These are phyloP conservation scores for Penicillium sp. DNA, from an alignment of 2,329 filamentous ascomycete genomes.

Conservation along the genomic window DNA sequence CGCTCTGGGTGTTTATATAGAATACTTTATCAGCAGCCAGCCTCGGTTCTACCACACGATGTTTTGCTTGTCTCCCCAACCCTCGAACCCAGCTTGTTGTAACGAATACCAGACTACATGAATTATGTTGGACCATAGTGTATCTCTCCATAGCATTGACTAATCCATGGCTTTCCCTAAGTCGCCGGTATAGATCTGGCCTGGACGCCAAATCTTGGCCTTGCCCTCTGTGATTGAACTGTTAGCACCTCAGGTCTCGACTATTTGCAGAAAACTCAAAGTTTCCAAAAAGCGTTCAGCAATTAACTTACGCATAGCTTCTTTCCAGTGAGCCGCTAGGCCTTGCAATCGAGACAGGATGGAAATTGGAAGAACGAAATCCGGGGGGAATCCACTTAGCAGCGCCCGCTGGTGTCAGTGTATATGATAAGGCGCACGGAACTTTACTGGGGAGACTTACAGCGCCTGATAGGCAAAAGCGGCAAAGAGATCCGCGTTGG, in stretches of 20 bases:
- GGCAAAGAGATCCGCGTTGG: constrained; percentile 4
- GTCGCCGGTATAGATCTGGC: background rate
- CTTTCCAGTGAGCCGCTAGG: constrained; percentile 2
- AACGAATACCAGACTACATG: too few relatives aligned
- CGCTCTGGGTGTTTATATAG: too few relatives aligned
- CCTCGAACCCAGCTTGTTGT: too few relatives aligned
- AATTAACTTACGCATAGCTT: background rate
- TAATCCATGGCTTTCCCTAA: background rate
- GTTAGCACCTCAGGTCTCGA: background rate
- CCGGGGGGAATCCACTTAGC: background rate
- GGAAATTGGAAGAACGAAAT: constrained; percentile 3
- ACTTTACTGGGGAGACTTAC: background rate
- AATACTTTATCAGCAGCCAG: too few relatives aligned
- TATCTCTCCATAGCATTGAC: too few relatives aligned
- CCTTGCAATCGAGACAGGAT: background rate
- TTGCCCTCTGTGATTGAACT: background rate
- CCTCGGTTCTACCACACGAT: too few relatives aligned
- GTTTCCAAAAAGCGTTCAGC: background rate
- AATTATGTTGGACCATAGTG: too few relatives aligned
- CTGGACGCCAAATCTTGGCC: constrained; percentile 1
- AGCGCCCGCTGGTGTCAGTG: too few relatives aligned
- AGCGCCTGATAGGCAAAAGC: constrained; percentile 1
- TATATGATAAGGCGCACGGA: too few relatives aligned
- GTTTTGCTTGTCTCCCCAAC: too few relatives aligned
- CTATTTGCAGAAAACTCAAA: background rate